Conservation (phyloP, 768 basidiomycete species). For the Piloderma croceum region DNA sequence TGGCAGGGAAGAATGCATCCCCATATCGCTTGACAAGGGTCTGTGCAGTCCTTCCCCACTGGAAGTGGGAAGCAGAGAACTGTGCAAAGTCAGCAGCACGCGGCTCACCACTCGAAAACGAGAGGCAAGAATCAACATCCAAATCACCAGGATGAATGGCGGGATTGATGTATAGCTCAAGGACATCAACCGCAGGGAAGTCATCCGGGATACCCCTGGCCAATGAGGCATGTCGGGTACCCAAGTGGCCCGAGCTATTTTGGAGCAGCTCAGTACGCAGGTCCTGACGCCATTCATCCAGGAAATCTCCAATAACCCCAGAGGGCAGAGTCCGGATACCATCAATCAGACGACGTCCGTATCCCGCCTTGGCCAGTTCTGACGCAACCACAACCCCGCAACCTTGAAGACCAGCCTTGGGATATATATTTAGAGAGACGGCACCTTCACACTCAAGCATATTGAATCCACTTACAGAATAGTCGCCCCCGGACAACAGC, state of each 20-base stretch:
- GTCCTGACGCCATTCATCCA: slow-evolving; percentile 19
- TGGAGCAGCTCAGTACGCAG: slow-evolving; percentile 18
- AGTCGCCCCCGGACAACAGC: slow-evolving; percentile 37
- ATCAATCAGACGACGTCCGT: slow-evolving; percentile 27
- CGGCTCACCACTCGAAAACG: no score
- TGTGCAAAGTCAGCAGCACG: no score
- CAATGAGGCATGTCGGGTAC: slow-evolving; percentile 22
- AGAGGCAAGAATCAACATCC: no score
- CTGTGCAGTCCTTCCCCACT: no score
- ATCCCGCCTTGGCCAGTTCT: slow-evolving; percentile 31
- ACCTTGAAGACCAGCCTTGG: slow-evolving; percentile 14
- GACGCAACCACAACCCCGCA: slow-evolving; percentile 27
- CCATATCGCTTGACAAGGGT: no score
- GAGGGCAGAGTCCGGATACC: slow-evolving; percentile 15
- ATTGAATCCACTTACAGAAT: slow-evolving; percentile 26
- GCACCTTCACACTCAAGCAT: no score
- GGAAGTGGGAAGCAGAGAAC: no score
- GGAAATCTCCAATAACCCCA: slow-evolving; percentile 10
- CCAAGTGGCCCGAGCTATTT: slow-evolving; percentile 16
- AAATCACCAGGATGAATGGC: no score
- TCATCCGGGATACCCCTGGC: slow-evolving; percentile 20
- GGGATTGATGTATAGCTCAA: slow-evolving; percentile 36
- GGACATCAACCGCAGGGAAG: slow-evolving; percentile 30
- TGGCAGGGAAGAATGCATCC: no score
- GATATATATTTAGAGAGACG: neutral